These are phyloP conservation scores for Gossypium raimondii DNA, from an alignment of 345 rosid genomes.

Conservation along the genomic window DNA sequence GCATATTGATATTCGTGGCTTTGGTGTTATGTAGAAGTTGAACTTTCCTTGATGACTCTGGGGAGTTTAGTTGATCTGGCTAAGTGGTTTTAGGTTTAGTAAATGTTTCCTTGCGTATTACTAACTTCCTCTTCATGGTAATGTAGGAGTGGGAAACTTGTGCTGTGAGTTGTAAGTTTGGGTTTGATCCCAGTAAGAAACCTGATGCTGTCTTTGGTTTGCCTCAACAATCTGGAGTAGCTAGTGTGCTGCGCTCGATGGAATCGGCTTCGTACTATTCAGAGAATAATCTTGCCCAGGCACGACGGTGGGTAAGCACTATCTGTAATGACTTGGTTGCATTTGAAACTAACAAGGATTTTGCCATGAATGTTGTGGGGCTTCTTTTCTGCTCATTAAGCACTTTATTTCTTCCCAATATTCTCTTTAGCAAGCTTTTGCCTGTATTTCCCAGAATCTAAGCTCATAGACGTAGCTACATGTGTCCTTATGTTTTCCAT, in stretches of 20 bases:
- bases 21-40: slow-evolving; percentile 9
- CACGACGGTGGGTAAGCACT: slow-evolving; percentile 99
- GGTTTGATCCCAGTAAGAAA: slow-evolving; percentile 27
- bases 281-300: slow-evolving; percentile 60
- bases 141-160: slow-evolving; percentile 64
- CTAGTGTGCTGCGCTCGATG: slow-evolving; percentile 76
- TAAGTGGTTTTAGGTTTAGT: slow-evolving; percentile 4
- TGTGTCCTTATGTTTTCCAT: neutral
- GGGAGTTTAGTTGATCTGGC: neutral
- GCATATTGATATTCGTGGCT: neutral
- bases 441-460: neutral
- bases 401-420: neutral
- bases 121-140: slow-evolving; percentile 13
- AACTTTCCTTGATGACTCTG: slow-evolving; percentile 1
- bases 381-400: neutral
- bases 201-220: slow-evolving; percentile 73
- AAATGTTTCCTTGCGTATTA: neutral
- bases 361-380: neutral
- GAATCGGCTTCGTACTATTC: slow-evolving; percentile 83
- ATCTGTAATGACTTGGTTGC: slow-evolving; percentile 25
- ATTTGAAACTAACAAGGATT: neutral
- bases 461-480: neutral
- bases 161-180: slow-evolving; percentile 70
- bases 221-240: slow-evolving; percentile 36
- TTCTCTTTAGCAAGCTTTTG: neutral